Conservation (phyloP, 2,329 filamentous ascomycete genomes). For the Scedosporium apiospermum region DNA sequence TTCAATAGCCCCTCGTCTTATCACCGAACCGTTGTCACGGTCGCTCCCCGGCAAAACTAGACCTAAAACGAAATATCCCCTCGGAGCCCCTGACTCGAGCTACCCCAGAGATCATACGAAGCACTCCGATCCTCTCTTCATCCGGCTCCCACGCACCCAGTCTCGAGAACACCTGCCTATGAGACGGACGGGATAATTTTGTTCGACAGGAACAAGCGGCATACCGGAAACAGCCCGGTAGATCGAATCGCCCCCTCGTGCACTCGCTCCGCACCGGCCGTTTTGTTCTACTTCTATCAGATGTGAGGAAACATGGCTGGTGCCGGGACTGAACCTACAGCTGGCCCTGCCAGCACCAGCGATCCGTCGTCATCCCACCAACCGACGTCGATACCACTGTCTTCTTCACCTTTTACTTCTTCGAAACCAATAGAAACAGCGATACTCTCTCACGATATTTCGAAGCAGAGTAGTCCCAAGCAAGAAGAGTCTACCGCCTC, state of each 20-base stretch:
- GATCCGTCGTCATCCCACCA: not conserved
- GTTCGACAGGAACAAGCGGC: not conserved
- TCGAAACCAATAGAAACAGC: not conserved
- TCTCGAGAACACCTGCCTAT: not conserved
- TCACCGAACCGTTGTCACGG: not conserved
- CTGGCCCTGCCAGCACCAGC: conserved; percentile 1
- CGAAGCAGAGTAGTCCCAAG: not conserved
- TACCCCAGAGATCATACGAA: not conserved
- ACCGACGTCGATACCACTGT: not conserved
- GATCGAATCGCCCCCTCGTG: not conserved
- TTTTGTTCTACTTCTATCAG: not conserved
- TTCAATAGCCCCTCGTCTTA: not conserved
- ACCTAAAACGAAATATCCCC: not conserved
- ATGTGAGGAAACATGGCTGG: conserved; percentile 5
- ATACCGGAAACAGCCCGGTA: not conserved
- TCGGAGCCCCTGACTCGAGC: not conserved
- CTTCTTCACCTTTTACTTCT: not conserved
- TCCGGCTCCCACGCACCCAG: not conserved
- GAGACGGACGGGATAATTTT: not conserved
- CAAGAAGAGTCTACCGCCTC: not conserved
- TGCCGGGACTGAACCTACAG: conserved; percentile 1
- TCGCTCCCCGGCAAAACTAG: conserved; percentile 1
- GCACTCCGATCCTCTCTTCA: not conserved
- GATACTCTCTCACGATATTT: not conserved
- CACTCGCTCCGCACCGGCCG: not conserved